Evolutionary conservation across 2,329 filamentous ascomycete genomes (phyloP), one percentile per base, ranked within the genome.

Genomic region (Fusarium sarcochroum): DNA sequence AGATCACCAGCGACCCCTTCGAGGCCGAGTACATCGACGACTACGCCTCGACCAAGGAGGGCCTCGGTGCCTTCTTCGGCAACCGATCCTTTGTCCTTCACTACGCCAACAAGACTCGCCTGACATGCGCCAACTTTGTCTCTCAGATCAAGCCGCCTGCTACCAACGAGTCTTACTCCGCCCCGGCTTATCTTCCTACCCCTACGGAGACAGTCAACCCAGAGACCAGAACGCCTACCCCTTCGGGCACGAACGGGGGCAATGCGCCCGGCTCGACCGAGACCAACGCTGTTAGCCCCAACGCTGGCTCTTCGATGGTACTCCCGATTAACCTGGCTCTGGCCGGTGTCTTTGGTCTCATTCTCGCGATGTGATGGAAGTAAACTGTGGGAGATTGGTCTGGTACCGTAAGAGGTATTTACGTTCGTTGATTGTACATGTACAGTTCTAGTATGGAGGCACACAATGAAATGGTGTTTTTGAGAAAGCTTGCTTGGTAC

Each of bases 41-140:
- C 21, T 92, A 84, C 74, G 80, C 85, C n/a, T 87, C 89, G 6
- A 85, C 88, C 32, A 73, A 80, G 42, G 75, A 82, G 15, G 85
- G 83, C 35, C 78, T 82, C 40, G 82, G 81, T 8, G 81, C 86
- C 50, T 92, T 88, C 81, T 86, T 92, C 61, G 89, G 88, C 45
- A 89, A 91, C 80, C 84, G 86, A 62, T 89, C 87, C 61, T 78
- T 92, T 59, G 88, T 90, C 44, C 73, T 92, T 60, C 90, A 92
- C 80, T 89, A 85, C 69, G 81, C 81, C 72, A 90, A 90, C 81
- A 87, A 83, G 78, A 90, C 87, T 2, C 85, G 89, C 65, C 85
- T 91, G 71, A 85, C 84, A 10, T 91, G 89, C 74, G 89, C 87
- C 77, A 90, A 89, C 82, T 90, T 91, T 74, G 77, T 66, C 54